phyloP scores from a whole-genome alignment of 129 eudicot species.

The Saussurea involucrata region DNA sequence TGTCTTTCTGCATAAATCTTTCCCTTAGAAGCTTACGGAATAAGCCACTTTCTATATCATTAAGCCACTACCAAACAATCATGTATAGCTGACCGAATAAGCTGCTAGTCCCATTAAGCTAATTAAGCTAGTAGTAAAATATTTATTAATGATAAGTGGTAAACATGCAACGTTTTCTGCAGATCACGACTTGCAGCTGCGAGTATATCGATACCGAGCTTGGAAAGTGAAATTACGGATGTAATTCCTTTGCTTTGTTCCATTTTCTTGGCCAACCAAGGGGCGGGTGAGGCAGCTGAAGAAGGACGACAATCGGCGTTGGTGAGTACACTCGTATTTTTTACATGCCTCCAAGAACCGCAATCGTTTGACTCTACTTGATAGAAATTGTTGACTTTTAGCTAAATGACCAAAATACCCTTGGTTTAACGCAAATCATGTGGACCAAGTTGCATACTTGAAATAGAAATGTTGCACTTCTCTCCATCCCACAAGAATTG shows the following conservation, averaged over 20 bases:
- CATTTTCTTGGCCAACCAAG: constrained; percentile 90
- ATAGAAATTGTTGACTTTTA: neutral
- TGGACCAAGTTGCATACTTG: neutral
- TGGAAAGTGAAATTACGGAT: constrained; percentile 41
- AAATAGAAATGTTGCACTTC: neutral
- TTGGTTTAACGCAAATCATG: neutral
- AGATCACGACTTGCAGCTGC: constrained; percentile 89
- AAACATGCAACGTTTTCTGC: constrained; percentile 16
- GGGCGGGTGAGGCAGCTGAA: constrained; percentile 84
- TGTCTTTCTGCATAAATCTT: too few relatives aligned
- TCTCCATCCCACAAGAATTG: too few relatives aligned
- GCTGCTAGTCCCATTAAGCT: too few relatives aligned
- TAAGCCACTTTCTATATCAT: too few relatives aligned
- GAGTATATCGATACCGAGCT: constrained; percentile 51
- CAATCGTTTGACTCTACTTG: neutral
- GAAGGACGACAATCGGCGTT: constrained; percentile 55
- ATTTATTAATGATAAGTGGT: neutral
- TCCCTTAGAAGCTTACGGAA: too few relatives aligned
- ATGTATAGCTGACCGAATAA: too few relatives aligned
- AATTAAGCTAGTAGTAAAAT: too few relatives aligned
- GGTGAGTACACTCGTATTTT: constrained; percentile 48
- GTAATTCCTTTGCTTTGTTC: constrained; percentile 78
- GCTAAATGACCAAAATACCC: neutral
- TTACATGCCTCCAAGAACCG: neutral
- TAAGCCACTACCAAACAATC: too few relatives aligned